Base-by-base conservation (phyloP, 2,329 filamentous ascomycete genomes). In the Stylonectria norvegica region DNA sequence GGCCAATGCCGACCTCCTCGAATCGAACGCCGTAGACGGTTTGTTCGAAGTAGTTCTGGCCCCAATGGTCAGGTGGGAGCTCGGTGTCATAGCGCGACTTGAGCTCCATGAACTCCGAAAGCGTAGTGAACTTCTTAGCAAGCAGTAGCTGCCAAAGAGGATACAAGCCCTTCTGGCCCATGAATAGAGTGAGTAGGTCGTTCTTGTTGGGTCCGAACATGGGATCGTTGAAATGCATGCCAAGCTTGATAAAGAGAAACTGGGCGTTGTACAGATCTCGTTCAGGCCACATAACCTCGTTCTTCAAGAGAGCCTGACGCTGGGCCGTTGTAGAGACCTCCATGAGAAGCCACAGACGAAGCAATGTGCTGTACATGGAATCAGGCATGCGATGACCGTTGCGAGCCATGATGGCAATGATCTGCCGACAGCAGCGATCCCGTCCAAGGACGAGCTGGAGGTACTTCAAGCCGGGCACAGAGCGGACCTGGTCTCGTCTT, bases 341-440 rank as follows among this genome's bases (percentile, higher is more conserved):
- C 69, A 89, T 79, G 22, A 86, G 56, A 36, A 85, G 72, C 88
- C 88, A 93, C 14, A 88, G 67, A 56, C 86, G 85, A 53, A 79
- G 71, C 32, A 86, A 63, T 1, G 72, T 70, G 9, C 54, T 36
- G 35, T 66, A 58, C 48, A 74, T 75, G 18, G 61, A 59, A 1
- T 47, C 34, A 0, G 83, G 82, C 37, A 80, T 63, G 8, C 73
- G 71, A 42, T 81, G 73, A 2, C 81, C 82, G 30, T 73, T 64
- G 11, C 73, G 66, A 0, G 76, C 76, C 49, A 89, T 68, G 10
- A 73, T 65, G 11, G 73, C 73, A n/a, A 85, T 59, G 48, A 89
- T 85, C 50, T 86, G 77, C 18, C 72, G 66, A 44, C 78, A 71
- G 23, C 71, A 71, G 27, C 68, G 66, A 48, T 84, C 68, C 9